These are phyloP conservation scores for Helenozyma rhizophorensis DNA, from an alignment of 805 yeast genomes.

Conservation along the genomic window DNA sequence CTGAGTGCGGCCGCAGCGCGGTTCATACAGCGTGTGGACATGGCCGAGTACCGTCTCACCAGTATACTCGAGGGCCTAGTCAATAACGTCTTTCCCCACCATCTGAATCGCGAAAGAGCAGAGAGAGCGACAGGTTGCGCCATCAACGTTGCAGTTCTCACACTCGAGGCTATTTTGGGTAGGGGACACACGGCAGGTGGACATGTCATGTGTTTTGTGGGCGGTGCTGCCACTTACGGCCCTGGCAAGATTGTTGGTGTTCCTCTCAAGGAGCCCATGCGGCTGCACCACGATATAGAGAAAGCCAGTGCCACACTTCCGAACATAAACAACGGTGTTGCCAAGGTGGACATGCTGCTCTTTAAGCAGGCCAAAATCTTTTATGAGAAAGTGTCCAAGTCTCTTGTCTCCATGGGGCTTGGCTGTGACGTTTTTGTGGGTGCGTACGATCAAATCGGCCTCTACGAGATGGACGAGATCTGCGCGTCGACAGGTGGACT, in stretches of 20 bases:
- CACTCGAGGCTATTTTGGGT: conserved; percentile 35
- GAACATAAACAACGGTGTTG: conserved; percentile 27
- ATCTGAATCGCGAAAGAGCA: conserved; percentile 40
- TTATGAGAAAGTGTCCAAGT: conserved; percentile 47
- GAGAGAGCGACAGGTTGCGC: conserved; percentile 60
- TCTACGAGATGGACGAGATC: conserved; percentile 60
- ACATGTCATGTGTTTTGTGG: conserved; percentile 50
- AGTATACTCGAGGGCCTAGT: conserved; percentile 45
- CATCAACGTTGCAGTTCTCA: conserved; percentile 41
- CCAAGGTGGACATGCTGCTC: conserved; percentile 27
- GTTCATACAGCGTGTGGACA: conserved; percentile 45
- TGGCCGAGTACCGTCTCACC: conserved; percentile 49
- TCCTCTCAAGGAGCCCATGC: conserved; percentile 55
- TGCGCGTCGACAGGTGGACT: conserved; percentile 59
- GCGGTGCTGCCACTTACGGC: conserved; percentile 64
- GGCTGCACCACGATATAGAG: conserved; percentile 61
- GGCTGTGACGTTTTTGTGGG: conserved; percentile 59
- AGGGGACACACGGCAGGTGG: conserved; percentile 47
- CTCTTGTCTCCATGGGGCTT: conserved; percentile 47
- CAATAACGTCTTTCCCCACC: conserved; percentile 47
- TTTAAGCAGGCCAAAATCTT: conserved; percentile 39
- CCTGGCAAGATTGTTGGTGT: conserved; percentile 59
- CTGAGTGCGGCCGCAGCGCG: conserved; percentile 16
- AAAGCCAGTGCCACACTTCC: conserved; percentile 34
- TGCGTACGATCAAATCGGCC: conserved; percentile 65